A percentile compares a stretch with the other conserved stretches of the same genome.
phyloP scores from a whole-genome alignment of 495 filamentous ascomycete species.

The Delitschia confertaspora region DNA sequence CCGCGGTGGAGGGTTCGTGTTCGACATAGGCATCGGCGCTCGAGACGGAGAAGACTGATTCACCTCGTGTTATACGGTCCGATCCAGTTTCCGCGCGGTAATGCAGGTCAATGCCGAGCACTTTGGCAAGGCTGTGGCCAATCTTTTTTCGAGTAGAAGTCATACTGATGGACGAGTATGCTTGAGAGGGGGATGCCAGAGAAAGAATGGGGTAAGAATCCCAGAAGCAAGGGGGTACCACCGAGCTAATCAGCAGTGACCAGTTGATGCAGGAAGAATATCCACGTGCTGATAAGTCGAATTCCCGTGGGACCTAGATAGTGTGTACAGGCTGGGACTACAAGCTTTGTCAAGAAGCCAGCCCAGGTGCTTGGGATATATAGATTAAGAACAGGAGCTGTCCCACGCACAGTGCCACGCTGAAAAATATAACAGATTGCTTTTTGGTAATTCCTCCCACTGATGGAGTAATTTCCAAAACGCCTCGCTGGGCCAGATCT shows the following conservation, averaged over 20 bases:
- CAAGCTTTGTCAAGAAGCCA: constrained; percentile 10
- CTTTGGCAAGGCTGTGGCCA: constrained; percentile 67
- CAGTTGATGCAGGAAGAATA: no score
- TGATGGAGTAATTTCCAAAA: no score
- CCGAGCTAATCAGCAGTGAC: constrained; percentile 3
- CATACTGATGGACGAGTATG: constrained; percentile 35
- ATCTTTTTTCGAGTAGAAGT: constrained; percentile 44
- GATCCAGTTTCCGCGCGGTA: constrained; percentile 37
- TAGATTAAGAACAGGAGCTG: constrained; percentile 2
- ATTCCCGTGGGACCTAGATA: no score
- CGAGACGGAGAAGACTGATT: constrained; percentile 68
- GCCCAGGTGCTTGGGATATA: constrained; percentile 20
- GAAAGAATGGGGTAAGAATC: not conserved
- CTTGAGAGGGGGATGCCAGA: not conserved
- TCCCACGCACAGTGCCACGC: not conserved
- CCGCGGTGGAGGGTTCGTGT: constrained; percentile 61
- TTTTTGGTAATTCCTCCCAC: constrained; percentile 5
- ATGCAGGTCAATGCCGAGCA: constrained; percentile 77
- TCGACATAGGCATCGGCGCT: constrained; percentile 78
- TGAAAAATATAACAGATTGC: constrained; percentile 2
- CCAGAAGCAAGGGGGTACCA: not conserved
- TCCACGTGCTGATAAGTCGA: no score
- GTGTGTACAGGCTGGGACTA: no score
- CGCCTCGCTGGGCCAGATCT: no score
- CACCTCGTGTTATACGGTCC: constrained; percentile 56